Evolutionary conservation across 2,329 filamentous ascomycete species (phyloP), one percentile per base, ranked within the genome.

Genomic region (Aureobasidium leucospermi): DNA sequence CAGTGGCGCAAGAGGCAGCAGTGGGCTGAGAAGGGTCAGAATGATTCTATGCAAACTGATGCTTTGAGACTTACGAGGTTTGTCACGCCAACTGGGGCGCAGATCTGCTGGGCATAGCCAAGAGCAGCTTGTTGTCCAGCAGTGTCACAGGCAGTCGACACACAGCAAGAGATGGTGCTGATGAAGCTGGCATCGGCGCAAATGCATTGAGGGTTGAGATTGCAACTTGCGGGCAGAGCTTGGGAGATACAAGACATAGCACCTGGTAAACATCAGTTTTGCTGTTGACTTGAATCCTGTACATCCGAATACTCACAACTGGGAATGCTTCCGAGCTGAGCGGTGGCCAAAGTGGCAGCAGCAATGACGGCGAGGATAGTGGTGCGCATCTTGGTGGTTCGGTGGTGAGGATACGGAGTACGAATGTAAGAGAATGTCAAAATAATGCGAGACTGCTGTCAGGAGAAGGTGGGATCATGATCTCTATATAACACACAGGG

Each of bases 151-250:
- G 56, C 56, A 29, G 56, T 59, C 7, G 46, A 51, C 1, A 59
- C 56, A 45, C 56, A 59, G 46, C 56, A 59, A 28, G 56, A 59
- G 38, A 59, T 59, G 45, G 10, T 43, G 46, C 36, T 59, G 31
- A 59, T 59, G 56, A 59, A 59, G 46, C 38, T 51, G 16, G 56
- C 11, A 11, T 59, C 56, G 16, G 45, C 5, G 31, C 56, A 59
- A 29, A 59, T 59, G 16, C 56, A 59, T n/a, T 42, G 15, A 23
- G 56, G 56, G 38, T 59, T 16, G 7, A 59, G 31, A 16, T 59
- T 59, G 29, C 56, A 59, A 28, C 16, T 42, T 11, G 46, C 46
- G 19, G 56, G 56, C n/a, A 59, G 38, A 36, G 56, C 45, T 7
- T 39, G 31, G 15, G 38, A 10, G 38, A 59, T 38, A 23, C 56